A percentile compares a stretch with the other conserved stretches of the same genome.
These are phyloP conservation scores for Sporothrix dimorphospora DNA, from an alignment of 2,329 filamentous ascomycete species.

Conservation along the genomic window DNA sequence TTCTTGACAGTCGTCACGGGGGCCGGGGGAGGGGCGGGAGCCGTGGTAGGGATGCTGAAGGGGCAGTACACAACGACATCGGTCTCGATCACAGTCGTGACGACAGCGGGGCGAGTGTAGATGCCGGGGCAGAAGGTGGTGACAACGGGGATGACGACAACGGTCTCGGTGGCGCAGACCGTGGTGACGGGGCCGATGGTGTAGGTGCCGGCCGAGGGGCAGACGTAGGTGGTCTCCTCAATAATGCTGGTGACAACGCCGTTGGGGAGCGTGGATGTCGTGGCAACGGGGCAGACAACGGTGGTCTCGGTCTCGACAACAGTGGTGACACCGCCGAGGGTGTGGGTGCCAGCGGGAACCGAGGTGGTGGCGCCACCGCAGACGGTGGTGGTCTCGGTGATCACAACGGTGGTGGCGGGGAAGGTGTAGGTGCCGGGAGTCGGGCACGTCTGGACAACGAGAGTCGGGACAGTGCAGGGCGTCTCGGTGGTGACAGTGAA, in stretches of 20 bases:
- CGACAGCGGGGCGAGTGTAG: constrained; percentile 69
- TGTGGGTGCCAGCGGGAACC: constrained; percentile 67
- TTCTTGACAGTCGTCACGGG: constrained; percentile 38
- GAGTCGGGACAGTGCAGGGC: constrained; percentile 51
- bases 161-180: constrained; percentile 54
- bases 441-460: constrained; percentile 57
- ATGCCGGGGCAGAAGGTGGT: constrained; percentile 69
- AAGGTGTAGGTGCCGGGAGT: constrained; percentile 76
- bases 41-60: constrained; percentile 51
- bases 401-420: constrained; percentile 70
- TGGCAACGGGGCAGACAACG: constrained; percentile 70
- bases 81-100: constrained; percentile 70
- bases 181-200: constrained; percentile 70
- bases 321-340: constrained; percentile 73
- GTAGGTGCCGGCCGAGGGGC: constrained; percentile 65
- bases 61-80: constrained; percentile 73
- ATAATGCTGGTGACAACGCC: constrained; percentile 63
- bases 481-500: constrained; percentile 35
- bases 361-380: constrained; percentile 64
- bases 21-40: constrained; percentile 32
- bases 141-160: constrained; percentile 67
- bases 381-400: constrained; percentile 69
- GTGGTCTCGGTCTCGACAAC: constrained; percentile 68
- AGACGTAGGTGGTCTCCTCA: constrained; percentile 28
- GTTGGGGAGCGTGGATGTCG: constrained; percentile 59